phyloP scores from a whole-genome alignment of 2,329 filamentous ascomycete species.

The Penicillium hesseltinei region DNA sequence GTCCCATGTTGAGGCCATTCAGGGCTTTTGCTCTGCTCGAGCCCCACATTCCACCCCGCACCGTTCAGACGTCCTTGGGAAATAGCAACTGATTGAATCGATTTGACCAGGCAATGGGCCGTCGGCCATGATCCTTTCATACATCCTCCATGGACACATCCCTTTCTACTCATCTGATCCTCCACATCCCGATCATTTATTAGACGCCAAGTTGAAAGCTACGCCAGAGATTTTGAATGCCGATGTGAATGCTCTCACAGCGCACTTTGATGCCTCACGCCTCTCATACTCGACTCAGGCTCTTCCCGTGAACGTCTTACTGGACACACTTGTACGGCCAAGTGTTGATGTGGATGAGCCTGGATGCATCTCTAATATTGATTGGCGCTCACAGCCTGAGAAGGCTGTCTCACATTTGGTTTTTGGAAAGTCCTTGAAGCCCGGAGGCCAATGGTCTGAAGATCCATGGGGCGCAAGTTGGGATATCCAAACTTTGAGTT shows the following conservation, averaged over 20 bases:
- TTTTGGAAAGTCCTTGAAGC: slow-evolving; percentile 50
- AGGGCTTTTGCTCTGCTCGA: background rate
- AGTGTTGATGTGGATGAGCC: slow-evolving; percentile 58
- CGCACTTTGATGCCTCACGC: slow-evolving; percentile 57
- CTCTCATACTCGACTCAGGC: slow-evolving; percentile 62
- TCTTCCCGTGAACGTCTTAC: slow-evolving; percentile 58
- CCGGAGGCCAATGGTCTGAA: slow-evolving; percentile 61
- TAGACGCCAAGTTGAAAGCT: slow-evolving; percentile 55
- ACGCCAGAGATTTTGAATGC: slow-evolving; percentile 49
- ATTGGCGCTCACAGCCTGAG: slow-evolving; percentile 54
- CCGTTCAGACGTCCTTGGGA: background rate
- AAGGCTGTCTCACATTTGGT: slow-evolving; percentile 54
- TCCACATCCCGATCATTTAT: slow-evolving; percentile 57
- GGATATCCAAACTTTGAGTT: slow-evolving; percentile 60
- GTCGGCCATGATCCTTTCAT: slow-evolving; percentile 61
- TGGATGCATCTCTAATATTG: slow-evolving; percentile 50
- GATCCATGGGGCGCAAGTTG: slow-evolving; percentile 52
- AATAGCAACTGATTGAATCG: background rate
- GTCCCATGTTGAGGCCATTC: background rate
- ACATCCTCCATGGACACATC: slow-evolving; percentile 61
- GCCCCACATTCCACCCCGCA: background rate
- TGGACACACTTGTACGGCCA: slow-evolving; percentile 59
- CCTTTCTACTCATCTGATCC: slow-evolving; percentile 53
- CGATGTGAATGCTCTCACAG: slow-evolving; percentile 51
- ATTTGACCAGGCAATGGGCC: slow-evolving; percentile 57